These are phyloP conservation scores for Magnaporthiopsis incrustans DNA, from an alignment of 2,329 filamentous ascomycete genomes.

Conservation along the genomic window DNA sequence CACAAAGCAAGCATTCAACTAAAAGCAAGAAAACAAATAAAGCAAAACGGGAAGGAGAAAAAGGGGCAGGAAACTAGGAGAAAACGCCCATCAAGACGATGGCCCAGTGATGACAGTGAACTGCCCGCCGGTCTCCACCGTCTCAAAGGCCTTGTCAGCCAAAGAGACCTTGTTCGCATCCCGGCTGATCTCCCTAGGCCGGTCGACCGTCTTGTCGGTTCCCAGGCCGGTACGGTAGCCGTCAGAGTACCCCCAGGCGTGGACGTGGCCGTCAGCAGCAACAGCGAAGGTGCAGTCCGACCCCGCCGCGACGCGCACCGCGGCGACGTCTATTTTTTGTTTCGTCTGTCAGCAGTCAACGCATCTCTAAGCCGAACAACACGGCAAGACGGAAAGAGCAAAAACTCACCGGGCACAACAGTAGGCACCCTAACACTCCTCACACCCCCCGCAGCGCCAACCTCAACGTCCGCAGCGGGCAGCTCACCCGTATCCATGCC, in stretches of 20 bases:
- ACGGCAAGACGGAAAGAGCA: neutral
- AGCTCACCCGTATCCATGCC: slow-evolving; percentile 33
- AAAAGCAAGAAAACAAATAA: too few species aligned
- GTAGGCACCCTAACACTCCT: neutral
- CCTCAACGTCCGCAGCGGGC: slow-evolving; percentile 9
- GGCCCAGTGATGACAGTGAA: slow-evolving; percentile 26
- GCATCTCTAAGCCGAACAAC: too few species aligned
- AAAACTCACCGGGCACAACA: neutral
- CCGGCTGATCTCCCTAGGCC: slow-evolving; percentile 45
- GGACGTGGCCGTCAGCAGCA: slow-evolving; percentile 49
- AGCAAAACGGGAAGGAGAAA: neutral
- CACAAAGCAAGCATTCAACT: too few species aligned
- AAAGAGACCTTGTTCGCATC: slow-evolving; percentile 42
- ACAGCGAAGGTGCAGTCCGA: slow-evolving; percentile 58
- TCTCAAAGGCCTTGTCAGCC: slow-evolving; percentile 41
- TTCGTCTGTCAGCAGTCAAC: neutral
- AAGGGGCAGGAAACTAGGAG: neutral
- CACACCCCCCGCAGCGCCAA: neutral
- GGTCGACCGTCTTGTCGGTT: slow-evolving; percentile 52
- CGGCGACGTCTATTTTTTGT: slow-evolving; percentile 16
- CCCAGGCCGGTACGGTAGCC: slow-evolving; percentile 61
- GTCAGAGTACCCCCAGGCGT: slow-evolving; percentile 59
- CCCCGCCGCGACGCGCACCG: slow-evolving; percentile 39
- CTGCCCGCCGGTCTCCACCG: slow-evolving; percentile 57
- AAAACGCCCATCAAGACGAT: neutral